These are phyloP conservation scores for Aureobasidium sp. DNA, from an alignment of 2,329 filamentous ascomycete genomes.

Conservation along the genomic window DNA sequence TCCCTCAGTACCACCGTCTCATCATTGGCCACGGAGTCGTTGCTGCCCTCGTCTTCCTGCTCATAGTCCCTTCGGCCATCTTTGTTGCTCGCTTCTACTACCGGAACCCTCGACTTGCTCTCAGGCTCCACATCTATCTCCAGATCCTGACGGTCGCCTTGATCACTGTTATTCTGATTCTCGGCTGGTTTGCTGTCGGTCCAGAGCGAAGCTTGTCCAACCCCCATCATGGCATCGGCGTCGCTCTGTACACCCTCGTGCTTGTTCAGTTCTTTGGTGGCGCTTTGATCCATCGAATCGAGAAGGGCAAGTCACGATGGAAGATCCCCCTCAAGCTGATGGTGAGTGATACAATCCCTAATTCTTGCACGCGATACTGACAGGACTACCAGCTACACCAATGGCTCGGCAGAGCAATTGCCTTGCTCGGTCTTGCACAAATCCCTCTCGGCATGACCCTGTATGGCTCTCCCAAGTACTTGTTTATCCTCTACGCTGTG, in stretches of 20 bases:
- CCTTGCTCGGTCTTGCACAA: conserved; percentile 75
- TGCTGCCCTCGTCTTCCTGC: conserved; percentile 63
- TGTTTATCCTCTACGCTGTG: conserved; percentile 79
- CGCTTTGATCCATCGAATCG: conserved; percentile 16
- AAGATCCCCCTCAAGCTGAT: conserved; percentile 51
- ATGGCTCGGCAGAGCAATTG: conserved; percentile 72
- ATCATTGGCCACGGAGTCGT: conserved; percentile 64
- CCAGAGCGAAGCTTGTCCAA: conserved; percentile 63
- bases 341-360: conserved; percentile 27
- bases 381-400: conserved; percentile 56
- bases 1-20: conserved; percentile 61
- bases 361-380: background rate
- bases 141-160: conserved; percentile 61
- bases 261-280: conserved; percentile 56
- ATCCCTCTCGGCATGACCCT: conserved; percentile 82
- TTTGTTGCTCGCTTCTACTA: conserved; percentile 65
- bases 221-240: conserved; percentile 75
- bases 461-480: conserved; percentile 76
- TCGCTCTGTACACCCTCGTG: conserved; percentile 67
- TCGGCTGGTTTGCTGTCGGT: conserved; percentile 73
- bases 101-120: conserved; percentile 49
- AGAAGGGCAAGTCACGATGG: conserved; percentile 37
- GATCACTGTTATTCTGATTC: conserved; percentile 60
- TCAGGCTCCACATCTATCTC: conserved; percentile 65
- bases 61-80: conserved; percentile 64